Evolutionary conservation across 352 stramenopile genomes (phyloP).

Genomic region (Vaucheria bursata): DNA sequence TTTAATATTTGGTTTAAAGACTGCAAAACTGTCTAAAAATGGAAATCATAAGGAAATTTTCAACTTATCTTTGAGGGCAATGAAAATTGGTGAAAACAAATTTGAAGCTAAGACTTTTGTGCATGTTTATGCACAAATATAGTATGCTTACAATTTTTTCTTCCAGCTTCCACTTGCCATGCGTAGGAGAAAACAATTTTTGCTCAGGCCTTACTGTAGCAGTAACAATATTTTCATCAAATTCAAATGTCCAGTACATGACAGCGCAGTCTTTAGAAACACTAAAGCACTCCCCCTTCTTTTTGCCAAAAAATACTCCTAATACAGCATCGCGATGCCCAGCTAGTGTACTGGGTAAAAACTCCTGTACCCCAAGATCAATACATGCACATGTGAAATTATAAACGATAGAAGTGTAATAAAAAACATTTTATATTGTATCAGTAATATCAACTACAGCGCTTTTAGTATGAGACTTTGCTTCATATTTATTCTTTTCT

Average conservation of each 20-base stretch:
- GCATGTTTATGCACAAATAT: too few relatives aligned
- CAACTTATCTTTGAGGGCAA: too few relatives aligned
- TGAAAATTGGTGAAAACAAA: too few relatives aligned
- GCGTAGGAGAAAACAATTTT: background rate
- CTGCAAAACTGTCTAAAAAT: too few relatives aligned
- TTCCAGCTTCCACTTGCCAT: background rate
- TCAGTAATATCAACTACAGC: background rate
- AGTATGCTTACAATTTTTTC: slow-evolving; percentile 6
- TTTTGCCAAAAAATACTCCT: slow-evolving; percentile 22
- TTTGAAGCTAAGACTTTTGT: too few relatives aligned
- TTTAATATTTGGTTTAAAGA: too few relatives aligned
- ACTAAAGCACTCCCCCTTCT: slow-evolving; percentile 19
- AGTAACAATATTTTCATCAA: background rate
- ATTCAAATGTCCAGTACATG: slow-evolving; percentile 33
- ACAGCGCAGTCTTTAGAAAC: slow-evolving; percentile 41
- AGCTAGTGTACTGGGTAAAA: slow-evolving; percentile 1
- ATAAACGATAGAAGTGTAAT: too few relatives aligned
- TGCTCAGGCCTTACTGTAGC: background rate
- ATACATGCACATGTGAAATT: too few relatives aligned
- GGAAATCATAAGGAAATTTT: too few relatives aligned
- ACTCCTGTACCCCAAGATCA: background rate
- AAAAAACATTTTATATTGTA: too few relatives aligned
- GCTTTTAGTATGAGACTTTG: background rate
- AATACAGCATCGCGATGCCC: slow-evolving; percentile 33
- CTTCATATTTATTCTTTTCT: too few relatives aligned